Percentiles rank a stretch among this genome's conserved stretches.
Conservation (phyloP, 495 filamentous ascomycete species). For the Xylaria flabelliformis region DNA sequence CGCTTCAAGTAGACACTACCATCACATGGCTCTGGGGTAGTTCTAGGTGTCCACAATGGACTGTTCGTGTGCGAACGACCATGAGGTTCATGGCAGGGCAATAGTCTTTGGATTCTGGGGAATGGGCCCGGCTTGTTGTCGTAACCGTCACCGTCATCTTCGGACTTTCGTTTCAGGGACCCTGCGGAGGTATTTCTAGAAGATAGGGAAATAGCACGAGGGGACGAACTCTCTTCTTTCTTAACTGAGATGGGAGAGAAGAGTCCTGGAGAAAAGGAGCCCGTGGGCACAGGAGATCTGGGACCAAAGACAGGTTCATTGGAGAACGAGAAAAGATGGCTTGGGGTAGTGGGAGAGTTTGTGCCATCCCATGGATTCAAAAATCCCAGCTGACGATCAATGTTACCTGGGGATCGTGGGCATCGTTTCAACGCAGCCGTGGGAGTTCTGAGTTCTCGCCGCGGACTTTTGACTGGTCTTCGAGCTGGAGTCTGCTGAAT, state of each 20-base stretch:
- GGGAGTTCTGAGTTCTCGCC: background rate
- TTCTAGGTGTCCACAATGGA: constrained; percentile 20
- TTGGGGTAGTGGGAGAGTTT: background rate
- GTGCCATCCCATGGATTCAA: background rate
- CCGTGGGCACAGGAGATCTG: background rate
- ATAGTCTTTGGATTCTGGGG: background rate
- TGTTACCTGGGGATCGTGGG: background rate
- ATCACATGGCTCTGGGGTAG: constrained; percentile 28
- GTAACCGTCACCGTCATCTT: background rate
- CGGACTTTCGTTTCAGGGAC: background rate
- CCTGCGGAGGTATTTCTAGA: background rate
- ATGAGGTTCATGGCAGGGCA: background rate
- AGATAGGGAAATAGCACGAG: background rate
- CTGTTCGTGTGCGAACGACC: background rate
- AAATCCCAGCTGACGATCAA: background rate
- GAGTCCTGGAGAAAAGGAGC: background rate
- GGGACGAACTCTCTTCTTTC: background rate
- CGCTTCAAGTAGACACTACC: constrained; percentile 15
- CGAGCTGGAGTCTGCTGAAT: background rate
- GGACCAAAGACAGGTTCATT: background rate
- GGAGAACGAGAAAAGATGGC: background rate
- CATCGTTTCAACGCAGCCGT: background rate
- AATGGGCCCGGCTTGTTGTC: background rate
- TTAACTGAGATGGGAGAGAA: background rate
- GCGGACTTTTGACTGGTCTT: background rate